phyloP scores from a whole-genome alignment of 2,329 filamentous ascomycete species.

The Aureobasidium sp. region DNA sequence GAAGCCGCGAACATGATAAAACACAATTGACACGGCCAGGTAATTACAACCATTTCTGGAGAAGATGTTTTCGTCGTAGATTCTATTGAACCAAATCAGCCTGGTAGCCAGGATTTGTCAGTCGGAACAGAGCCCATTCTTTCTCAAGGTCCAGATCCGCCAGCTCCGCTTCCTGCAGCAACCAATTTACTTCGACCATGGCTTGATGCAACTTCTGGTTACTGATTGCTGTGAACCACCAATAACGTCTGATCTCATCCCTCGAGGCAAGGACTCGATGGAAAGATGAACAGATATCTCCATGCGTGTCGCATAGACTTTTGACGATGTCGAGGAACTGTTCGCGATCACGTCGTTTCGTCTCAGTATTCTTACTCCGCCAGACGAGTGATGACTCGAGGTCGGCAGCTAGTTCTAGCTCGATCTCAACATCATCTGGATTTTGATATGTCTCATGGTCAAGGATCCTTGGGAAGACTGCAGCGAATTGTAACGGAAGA shows the following conservation, averaged over 20 bases:
- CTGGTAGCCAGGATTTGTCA: not conserved
- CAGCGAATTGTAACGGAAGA: slow-evolving; percentile 14
- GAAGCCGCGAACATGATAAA: too few species aligned
- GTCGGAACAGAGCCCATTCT: not conserved
- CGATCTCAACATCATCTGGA: not conserved
- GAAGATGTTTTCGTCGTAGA: too few species aligned
- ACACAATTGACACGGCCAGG: too few species aligned
- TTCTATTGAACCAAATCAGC: too few species aligned
- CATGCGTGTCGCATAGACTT: not conserved
- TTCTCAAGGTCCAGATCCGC: not conserved
- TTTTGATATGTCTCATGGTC: slow-evolving; percentile 14
- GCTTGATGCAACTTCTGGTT: slow-evolving; percentile 9
- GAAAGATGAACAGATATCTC: slow-evolving; percentile 25
- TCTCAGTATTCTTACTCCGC: slow-evolving; percentile 12
- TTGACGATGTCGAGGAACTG: slow-evolving; percentile 6
- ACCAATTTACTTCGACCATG: slow-evolving; percentile 10
- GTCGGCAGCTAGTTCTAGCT: not conserved
- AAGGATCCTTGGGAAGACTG: slow-evolving; percentile 1
- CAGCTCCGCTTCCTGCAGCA: not conserved
- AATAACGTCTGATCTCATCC: slow-evolving; percentile 4
- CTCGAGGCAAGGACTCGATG: not conserved
- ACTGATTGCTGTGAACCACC: slow-evolving; percentile 7
- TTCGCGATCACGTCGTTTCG: slow-evolving; percentile 7
- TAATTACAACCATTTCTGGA: too few species aligned
- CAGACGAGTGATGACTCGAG: slow-evolving; percentile 13